phyloP scores from a whole-genome alignment of 2,329 filamentous ascomycete genomes.

The Trichoderma polysporum region DNA sequence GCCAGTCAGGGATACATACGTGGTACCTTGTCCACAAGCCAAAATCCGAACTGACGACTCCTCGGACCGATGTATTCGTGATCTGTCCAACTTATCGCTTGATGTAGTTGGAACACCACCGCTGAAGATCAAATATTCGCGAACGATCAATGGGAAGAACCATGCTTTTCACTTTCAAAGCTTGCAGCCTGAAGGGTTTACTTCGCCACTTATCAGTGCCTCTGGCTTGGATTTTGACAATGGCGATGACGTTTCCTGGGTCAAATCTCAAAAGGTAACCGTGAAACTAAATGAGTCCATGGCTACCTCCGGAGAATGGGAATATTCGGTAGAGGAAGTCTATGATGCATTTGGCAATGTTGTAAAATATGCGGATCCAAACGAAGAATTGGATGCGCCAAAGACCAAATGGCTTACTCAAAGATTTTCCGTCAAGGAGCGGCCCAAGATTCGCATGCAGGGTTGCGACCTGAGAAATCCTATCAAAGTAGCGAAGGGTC shows the following conservation, averaged over 20 bases:
- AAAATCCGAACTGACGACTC: constrained; percentile 63
- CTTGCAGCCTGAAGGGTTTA: constrained; percentile 83
- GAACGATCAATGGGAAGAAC: constrained; percentile 79
- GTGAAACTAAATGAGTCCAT: constrained; percentile 92
- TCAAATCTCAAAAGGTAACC: constrained; percentile 67
- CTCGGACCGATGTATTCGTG: constrained; percentile 74
- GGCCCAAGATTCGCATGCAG: constrained; percentile 69
- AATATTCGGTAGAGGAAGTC: constrained; percentile 88
- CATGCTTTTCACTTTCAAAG: constrained; percentile 89
- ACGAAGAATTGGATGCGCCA: constrained; percentile 68
- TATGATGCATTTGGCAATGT: constrained; percentile 87
- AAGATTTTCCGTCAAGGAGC: constrained; percentile 80
- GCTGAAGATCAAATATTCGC: constrained; percentile 88
- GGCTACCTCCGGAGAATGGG: constrained; percentile 74
- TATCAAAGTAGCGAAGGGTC: constrained; percentile 78
- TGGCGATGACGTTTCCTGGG: constrained; percentile 76
- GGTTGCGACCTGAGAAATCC: constrained; percentile 79
- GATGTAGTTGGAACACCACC: constrained; percentile 87
- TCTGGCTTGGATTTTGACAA: constrained; percentile 60
- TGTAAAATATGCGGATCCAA: constrained; percentile 66
- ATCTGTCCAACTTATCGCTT: constrained; percentile 81
- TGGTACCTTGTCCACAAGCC: constrained; percentile 83
- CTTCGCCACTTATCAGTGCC: constrained; percentile 69
- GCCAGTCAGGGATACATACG: constrained; percentile 71
- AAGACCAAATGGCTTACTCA: constrained; percentile 68